Percentiles rank a stretch among this genome's conserved stretches.
Conservation (phyloP, 164 flowering plant genomes). For the Chimonanthus salicifolius region DNA sequence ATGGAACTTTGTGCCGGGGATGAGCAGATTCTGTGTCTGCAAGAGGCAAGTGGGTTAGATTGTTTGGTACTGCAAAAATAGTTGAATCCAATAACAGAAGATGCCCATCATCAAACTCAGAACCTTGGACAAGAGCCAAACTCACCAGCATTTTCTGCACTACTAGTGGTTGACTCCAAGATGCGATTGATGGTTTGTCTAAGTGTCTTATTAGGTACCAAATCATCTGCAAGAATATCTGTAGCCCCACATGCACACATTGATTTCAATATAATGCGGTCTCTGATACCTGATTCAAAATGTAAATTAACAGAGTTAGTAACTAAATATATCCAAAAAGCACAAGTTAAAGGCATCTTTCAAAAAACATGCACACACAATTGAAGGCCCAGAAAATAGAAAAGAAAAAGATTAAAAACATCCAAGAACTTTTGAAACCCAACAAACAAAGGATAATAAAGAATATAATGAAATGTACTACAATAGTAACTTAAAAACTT, state of each 20-base stretch:
- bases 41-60: not conserved
- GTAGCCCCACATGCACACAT: constrained; percentile 82
- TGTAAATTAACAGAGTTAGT: not conserved
- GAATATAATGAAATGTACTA: too few relatives aligned
- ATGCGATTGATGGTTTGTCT: constrained; percentile 80
- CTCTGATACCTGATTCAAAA: constrained; percentile 72
- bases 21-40: constrained; percentile 73
- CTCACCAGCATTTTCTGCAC: constrained; percentile 76
- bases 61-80: not conserved
- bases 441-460: too few relatives aligned
- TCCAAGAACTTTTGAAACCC: too few relatives aligned
- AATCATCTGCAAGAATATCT: constrained; percentile 84
- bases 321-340: not conserved
- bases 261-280: constrained; percentile 67
- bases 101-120: constrained; percentile 3
- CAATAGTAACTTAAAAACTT: too few relatives aligned
- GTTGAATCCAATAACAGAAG: not conserved
- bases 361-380: too few relatives aligned
- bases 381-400: too few relatives aligned
- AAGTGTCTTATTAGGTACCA: constrained; percentile 92
- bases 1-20: constrained; percentile 48
- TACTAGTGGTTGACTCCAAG: constrained; percentile 72
- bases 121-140: constrained; percentile 66
- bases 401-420: too few relatives aligned
- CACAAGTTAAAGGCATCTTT: not conserved